Evolutionary conservation across 306 rosid species (phyloP), one percentile per base, ranked within the genome.

Genomic region (Heteromeles arbutifolia): DNA sequence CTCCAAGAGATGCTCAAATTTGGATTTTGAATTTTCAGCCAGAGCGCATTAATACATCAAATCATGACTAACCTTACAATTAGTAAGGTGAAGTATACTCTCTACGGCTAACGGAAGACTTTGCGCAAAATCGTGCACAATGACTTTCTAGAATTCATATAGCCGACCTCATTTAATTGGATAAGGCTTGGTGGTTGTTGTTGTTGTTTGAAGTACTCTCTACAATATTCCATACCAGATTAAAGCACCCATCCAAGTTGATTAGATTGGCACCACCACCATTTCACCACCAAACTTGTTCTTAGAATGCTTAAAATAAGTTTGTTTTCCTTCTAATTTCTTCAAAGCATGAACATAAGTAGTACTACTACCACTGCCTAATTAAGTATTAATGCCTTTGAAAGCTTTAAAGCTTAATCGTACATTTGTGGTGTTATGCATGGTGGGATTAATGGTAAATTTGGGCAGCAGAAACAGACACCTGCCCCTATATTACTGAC

Each of bases 401-500:
- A 15, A 50, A 50, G 54, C 54, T 15, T 50, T 50, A 50, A 48
- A 48, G 19, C 54, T 50, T 50, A 50, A 50, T 50, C 54, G 54
- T 50, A 50, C 21, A 50, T 15, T 50, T 50, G 21, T 50, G 21
- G 8, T 50, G 21, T 17, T 17, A 50, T 50, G 54, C 54, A 50
- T 50, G 54, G 54, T 25, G 32, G 8, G 19, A 14, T 71, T 44
- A 21, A 71, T 71, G 29, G 41, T 71, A 24, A 3, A 71, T 21
- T 21, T 19, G 44, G 4, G 29, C 17, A 4, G 32, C 50, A 12
- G 19, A 77, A 57, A 2, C 3, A 5, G 85, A 83, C 88, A 83
- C 52, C 37, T 87, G 75, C 68, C 83, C 85, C 80, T 22, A 50
- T 29, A 72, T 78, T 69, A 79, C 72, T 77, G 82, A 81, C 34